phyloP scores from a whole-genome alignment of 257 asterid genomes.

The Henckelia pumila region DNA sequence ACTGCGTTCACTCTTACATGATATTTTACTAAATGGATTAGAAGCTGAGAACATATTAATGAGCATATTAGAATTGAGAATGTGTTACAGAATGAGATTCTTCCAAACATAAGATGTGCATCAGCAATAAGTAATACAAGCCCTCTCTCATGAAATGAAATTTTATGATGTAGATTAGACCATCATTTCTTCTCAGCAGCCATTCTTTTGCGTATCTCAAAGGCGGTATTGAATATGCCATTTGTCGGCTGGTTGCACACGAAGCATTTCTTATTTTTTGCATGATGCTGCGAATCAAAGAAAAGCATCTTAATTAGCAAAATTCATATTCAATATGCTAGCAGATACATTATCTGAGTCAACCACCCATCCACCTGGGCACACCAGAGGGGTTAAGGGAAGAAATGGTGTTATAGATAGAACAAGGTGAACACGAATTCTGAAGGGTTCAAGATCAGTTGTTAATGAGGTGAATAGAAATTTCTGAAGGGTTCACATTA shows the following conservation, averaged over 20 bases:
- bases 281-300: constrained; percentile 73
- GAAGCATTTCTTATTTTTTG: constrained; percentile 89
- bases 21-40: not conserved
- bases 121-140: not conserved
- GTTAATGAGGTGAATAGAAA: not conserved
- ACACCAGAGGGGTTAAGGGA: not conserved
- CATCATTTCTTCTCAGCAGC: constrained; percentile 57
- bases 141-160: constrained; percentile 17
- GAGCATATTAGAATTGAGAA: no score
- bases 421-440: not conserved
- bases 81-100: not conserved
- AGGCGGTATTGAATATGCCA: constrained; percentile 95
- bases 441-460: not conserved
- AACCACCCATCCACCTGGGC: not conserved
- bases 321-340: not conserved
- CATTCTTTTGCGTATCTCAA: constrained; percentile 76
- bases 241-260: constrained; percentile 96
- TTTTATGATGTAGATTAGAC: constrained; percentile 11
- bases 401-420: not conserved
- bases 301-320: constrained; percentile 20
- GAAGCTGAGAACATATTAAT: not conserved
- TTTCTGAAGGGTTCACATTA: not conserved
- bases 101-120: not conserved
- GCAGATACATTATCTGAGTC: not conserved
- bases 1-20: not conserved